Conservation (phyloP, 257 asterid genomes). For the Solanum sejunctum region DNA sequence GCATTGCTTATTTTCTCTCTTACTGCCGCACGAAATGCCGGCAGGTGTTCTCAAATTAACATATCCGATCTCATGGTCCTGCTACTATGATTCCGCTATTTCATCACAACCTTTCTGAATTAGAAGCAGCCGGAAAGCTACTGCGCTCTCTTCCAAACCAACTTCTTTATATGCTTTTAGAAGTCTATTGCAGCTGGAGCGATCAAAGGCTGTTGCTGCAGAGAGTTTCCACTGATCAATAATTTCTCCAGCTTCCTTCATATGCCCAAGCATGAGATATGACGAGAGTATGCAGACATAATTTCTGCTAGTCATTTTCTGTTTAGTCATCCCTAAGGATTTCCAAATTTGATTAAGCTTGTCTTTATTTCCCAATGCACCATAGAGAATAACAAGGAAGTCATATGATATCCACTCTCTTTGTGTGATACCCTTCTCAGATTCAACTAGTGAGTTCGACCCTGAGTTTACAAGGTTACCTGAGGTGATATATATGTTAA, state of each 20-base stretch:
- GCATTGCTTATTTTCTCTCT: not conserved
- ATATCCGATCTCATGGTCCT: not conserved
- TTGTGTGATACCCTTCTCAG: constrained; percentile 53
- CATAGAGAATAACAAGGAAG: constrained; percentile 60
- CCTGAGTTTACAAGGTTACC: constrained; percentile 43
- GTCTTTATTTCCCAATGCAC: constrained; percentile 63
- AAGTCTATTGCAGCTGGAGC: constrained; percentile 40
- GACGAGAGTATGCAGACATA: constrained; percentile 53
- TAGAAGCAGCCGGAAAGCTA: constrained; percentile 26
- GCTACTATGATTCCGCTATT: constrained; percentile 7
- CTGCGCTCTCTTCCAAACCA: constrained; percentile 42
- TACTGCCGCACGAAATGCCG: not conserved
- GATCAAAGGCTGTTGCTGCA: constrained; percentile 39
- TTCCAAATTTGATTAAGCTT: constrained; percentile 75
- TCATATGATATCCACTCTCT: constrained; percentile 82
- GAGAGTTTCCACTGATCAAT: constrained; percentile 82
- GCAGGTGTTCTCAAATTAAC: not conserved
- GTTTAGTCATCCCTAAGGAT: constrained; percentile 57
- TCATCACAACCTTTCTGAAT: constrained; percentile 32
- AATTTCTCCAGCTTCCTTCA: constrained; percentile 56
- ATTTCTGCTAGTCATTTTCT: constrained; percentile 64
- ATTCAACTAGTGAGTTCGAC: constrained; percentile 41
- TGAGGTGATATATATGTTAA: constrained; percentile 41
- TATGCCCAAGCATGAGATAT: constrained; percentile 65
- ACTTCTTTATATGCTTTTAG: constrained; percentile 35